Base-by-base conservation (phyloP, 2,329 filamentous ascomycete genomes). In the Aspergillus hiratsukae region DNA sequence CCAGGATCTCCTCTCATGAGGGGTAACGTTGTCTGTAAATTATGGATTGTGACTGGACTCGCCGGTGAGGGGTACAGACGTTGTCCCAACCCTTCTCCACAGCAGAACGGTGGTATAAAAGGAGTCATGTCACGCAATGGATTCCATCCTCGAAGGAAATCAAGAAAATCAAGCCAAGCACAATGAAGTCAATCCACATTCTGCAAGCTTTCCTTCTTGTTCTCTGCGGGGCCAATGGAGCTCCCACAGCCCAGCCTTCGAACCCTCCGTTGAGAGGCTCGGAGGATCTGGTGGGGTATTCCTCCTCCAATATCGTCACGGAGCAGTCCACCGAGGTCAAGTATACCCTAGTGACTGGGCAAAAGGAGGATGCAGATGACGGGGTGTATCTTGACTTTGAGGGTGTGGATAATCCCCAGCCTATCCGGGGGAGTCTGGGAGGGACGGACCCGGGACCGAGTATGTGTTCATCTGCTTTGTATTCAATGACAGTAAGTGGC, bases 311-410 rank as follows among this genome's bases (percentile, higher is more conserved):
- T 52, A 67, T 64, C 1, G 60, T 75, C 17, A 64, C 69, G 2
- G 70, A 68, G 10, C 64, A 72, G 51, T 63, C 73, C 29, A 75
- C 74, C 3, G 69, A 73, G 10, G 60, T 75, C 21, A 62, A 71
- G 3, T 78, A 75, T 51, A 67, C 78, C 40, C 73, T 80, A 9
- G 79, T 81, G 9, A 69, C 74, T 0, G 81, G 80, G 0, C 83
- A 86, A 63, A 77, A 77, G 1, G 78, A 78, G 0, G 75, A 81
- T 49, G 71, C 75, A 0, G 69, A 80, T 9, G 71, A 83, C 14
- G 83, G 83, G 0, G 64, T 78, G 1, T 82, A 78, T 54, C 75
- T 86, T 1, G 76, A 85, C 66, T 83, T 86, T 60, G 75, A 79
- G 51, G 71, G 76, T 53, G 75, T 77, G 28, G 71, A 80, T 3